These are phyloP conservation scores for Iberis amara DNA, from an alignment of 441 rosid species.

Conservation along the genomic window DNA sequence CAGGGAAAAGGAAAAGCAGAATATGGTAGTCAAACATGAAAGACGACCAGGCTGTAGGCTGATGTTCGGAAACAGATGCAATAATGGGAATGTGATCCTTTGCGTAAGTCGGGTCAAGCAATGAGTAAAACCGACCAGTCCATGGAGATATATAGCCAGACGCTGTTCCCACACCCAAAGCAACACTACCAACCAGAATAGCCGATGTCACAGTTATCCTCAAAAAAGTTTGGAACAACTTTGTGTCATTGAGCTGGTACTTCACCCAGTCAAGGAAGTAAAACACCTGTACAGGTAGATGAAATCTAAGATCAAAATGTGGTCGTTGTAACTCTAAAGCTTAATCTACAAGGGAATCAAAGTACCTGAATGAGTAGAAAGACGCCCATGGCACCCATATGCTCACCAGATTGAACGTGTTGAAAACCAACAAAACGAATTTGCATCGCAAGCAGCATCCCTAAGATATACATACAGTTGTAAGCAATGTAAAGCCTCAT, in stretches of 20 bases:
- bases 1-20: constrained; percentile 96
- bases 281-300: constrained; percentile 53
- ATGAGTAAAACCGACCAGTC: constrained; percentile 95
- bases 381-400: constrained; percentile 96
- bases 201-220: constrained; percentile 73
- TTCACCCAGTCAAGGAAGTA: constrained; percentile 92
- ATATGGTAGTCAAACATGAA: constrained; percentile 98
- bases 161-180: constrained; percentile 82
- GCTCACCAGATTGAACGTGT: constrained; percentile 98
- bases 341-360: background rate
- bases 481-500: constrained; percentile 86
- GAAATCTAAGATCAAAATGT: too few relatives aligned
- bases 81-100: constrained; percentile 96
- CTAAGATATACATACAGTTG: constrained; percentile 81
- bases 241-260: constrained; percentile 68
- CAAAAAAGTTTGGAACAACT: constrained; percentile 79
- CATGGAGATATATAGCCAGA: constrained; percentile 98
- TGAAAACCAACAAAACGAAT: constrained; percentile 96
- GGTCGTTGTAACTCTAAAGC: too few relatives aligned
- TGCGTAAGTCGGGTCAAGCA: constrained; percentile 94
- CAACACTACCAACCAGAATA: constrained; percentile 62
- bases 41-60: constrained; percentile 99
- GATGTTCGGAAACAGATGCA: constrained; percentile 99
- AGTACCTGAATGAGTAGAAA: constrained; percentile 91
- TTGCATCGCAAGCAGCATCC: constrained; percentile 98